Conservation (phyloP, 768 basidiomycete species). For the Rhizopogon sp. region DNA sequence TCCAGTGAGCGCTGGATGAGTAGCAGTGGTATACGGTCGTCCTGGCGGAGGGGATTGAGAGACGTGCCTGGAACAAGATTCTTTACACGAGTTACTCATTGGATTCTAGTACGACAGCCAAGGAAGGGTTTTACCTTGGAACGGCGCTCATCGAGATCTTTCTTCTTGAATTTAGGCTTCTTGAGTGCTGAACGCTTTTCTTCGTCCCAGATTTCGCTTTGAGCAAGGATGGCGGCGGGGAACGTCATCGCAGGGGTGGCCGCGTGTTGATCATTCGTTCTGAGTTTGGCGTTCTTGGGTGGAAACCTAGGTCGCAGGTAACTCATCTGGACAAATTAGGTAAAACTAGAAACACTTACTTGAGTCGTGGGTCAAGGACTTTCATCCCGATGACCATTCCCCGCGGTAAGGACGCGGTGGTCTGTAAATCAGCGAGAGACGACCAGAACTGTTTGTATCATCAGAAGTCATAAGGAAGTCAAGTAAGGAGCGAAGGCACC, state of each 20-base stretch:
- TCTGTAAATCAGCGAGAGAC: constrained; percentile 52
- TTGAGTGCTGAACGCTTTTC: constrained; percentile 36
- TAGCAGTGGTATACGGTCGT: constrained; percentile 80
- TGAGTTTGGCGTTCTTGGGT: constrained; percentile 63
- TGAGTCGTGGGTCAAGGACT: constrained; percentile 83
- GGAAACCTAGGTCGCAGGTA: constrained; percentile 57
- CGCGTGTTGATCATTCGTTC: constrained; percentile 22
- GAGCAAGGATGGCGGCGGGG: constrained; percentile 56
- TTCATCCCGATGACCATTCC: constrained; percentile 77
- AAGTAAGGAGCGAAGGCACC: constrained; percentile 28
- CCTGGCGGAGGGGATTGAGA: constrained; percentile 62
- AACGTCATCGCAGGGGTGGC: constrained; percentile 30
- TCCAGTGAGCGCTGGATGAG: constrained; percentile 78
- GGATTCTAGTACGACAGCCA: background rate
- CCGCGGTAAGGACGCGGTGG: constrained; percentile 61
- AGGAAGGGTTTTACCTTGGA: constrained; percentile 47
- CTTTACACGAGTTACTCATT: constrained; percentile 31
- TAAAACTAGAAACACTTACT: constrained; percentile 39
- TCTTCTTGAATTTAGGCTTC: constrained; percentile 71
- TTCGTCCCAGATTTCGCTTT: constrained; percentile 69
- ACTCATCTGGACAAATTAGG: background rate
- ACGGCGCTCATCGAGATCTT: constrained; percentile 80
- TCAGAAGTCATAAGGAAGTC: background rate
- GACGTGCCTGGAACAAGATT: constrained; percentile 73
- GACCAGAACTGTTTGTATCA: constrained; percentile 42